Conservation (phyloP, 257 asterid species). For the Ligustrum vulgare region DNA sequence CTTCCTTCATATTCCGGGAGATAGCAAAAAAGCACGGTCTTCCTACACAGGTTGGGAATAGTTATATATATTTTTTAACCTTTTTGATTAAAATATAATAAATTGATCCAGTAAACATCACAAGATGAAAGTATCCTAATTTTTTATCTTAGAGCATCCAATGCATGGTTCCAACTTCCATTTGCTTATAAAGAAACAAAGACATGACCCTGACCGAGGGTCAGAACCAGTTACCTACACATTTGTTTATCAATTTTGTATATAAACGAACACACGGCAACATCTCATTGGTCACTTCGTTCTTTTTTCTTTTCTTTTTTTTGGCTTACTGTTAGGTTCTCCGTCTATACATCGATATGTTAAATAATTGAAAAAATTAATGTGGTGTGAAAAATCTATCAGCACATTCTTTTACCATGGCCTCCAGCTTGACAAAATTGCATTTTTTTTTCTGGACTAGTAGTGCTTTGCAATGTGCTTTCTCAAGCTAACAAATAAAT, state of each 20-base stretch:
- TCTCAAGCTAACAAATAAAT: neutral
- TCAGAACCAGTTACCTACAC: neutral
- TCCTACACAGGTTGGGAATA: constrained; percentile 69
- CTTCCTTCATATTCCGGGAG: constrained; percentile 81
- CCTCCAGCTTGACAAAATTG: neutral
- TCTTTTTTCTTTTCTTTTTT: too few relatives aligned
- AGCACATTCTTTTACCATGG: neutral
- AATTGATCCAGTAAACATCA: neutral
- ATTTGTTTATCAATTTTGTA: too few relatives aligned
- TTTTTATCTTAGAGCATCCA: neutral
- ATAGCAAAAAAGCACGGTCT: constrained; percentile 76
- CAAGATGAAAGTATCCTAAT: neutral
- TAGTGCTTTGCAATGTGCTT: neutral
- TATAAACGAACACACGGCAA: too few relatives aligned
- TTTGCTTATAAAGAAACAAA: too few relatives aligned
- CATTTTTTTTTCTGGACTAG: neutral
- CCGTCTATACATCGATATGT: neutral
- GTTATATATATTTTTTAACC: neutral
- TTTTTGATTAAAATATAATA: neutral
- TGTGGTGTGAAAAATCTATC: neutral
- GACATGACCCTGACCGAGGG: neutral
- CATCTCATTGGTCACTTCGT: neutral
- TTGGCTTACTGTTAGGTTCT: neutral
- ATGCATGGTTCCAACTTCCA: neutral
- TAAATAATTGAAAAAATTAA: neutral